A percentile compares a stretch with the other conserved stretches of the same genome.
Evolutionary conservation across 176 grass and related monocot species (phyloP).

Genomic region (Phragmites australis): DNA sequence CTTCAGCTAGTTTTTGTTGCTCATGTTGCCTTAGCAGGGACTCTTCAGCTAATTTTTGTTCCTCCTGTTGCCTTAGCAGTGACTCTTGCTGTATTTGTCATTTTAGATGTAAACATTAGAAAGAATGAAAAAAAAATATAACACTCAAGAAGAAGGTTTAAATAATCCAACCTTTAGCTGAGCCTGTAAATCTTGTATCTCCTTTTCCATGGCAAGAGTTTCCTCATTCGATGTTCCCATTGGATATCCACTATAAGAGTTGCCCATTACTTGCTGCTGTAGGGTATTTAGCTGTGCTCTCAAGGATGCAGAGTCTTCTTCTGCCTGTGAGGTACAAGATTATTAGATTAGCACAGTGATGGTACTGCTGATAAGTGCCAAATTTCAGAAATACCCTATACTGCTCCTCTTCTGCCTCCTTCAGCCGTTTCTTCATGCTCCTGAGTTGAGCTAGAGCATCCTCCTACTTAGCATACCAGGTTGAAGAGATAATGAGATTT

Average conservation of each 20-base stretch:
- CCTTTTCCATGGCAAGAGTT: constrained; percentile 72
- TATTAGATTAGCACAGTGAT: constrained; percentile 34
- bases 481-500: neutral
- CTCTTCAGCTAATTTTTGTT: constrained; percentile 79
- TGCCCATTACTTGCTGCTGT: constrained; percentile 79
- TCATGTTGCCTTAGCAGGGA: constrained; percentile 68
- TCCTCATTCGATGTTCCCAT: constrained; percentile 59
- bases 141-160: neutral
- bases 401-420: constrained; percentile 97
- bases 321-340: constrained; percentile 60
- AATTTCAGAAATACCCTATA: constrained; percentile 68
- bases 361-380: neutral
- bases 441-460: constrained; percentile 89
- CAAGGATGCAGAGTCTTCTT: constrained; percentile 86
- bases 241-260: constrained; percentile 57
- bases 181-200: constrained; percentile 82
- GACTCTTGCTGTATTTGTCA: constrained; percentile 61
- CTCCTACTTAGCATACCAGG: constrained; percentile 60
- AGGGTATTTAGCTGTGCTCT: constrained; percentile 85
- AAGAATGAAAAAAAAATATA: constrained; percentile 18
- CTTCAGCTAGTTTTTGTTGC: constrained; percentile 75
- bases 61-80: constrained; percentile 69
- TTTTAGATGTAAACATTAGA: constrained; percentile 26
- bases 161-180: constrained; percentile 58
- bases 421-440: constrained; percentile 82